Evolutionary conservation across 305 asterid species (phyloP).

Genomic region (Caryopteris hybrid): DNA sequence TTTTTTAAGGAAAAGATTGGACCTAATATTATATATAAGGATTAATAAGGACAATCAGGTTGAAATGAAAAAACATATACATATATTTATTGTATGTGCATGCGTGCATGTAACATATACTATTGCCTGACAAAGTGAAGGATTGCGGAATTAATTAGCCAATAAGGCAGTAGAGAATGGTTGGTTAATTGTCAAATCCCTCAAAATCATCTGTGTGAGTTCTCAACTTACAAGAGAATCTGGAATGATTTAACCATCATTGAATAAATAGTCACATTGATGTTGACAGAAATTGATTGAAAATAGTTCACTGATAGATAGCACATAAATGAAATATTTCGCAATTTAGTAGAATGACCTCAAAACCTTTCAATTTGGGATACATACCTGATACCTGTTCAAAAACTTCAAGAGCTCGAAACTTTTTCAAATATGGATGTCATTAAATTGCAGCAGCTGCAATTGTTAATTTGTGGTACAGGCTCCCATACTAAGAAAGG

Average conservation of each 20-base stretch:
- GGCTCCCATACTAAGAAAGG: slow-evolving; percentile 29
- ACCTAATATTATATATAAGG: too few species aligned
- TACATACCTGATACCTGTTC: too few species aligned
- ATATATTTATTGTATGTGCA: too few species aligned
- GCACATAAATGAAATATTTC: too few species aligned
- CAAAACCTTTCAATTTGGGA: background rate
- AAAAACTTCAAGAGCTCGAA: too few species aligned
- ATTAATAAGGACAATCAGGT: too few species aligned
- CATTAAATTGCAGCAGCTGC: background rate
- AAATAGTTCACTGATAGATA: too few species aligned
- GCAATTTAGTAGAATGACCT: background rate
- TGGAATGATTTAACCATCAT: background rate
- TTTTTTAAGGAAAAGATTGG: too few species aligned
- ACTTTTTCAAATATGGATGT: background rate
- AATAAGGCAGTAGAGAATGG: background rate
- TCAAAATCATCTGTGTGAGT: background rate
- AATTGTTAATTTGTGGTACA: background rate
- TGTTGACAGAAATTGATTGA: too few species aligned
- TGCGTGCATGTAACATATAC: background rate
- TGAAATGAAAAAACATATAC: too few species aligned
- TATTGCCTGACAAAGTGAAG: background rate
- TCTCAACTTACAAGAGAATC: too few species aligned
- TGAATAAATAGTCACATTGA: too few species aligned
- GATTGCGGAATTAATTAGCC: background rate
- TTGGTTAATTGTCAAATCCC: background rate